Base-by-base conservation (phyloP, 371 early-diverging fungal genomes). In the Actinomortierella wolfii region DNA sequence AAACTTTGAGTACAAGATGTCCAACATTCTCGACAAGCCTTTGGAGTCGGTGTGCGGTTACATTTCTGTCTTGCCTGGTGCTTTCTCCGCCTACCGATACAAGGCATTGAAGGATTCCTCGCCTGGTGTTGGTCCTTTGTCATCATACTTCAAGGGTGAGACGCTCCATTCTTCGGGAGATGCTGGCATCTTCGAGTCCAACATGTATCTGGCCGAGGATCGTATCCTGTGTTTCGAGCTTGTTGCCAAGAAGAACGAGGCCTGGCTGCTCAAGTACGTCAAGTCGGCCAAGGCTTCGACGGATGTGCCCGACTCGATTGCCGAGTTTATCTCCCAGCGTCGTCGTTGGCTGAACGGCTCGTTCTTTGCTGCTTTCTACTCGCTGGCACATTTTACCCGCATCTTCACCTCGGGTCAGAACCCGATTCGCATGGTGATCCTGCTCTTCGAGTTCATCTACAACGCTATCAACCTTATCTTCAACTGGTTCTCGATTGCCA, bases 1-100 rank as follows among this genome's bases (percentile, higher is more conserved):
- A 74, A 95, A 97, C 78, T 97, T 97, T 81, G 97, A 92, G 78
- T 97, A 96, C 84, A 96, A 96, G 74, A 95, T 97, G 89, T 91
- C 92, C 63, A 97, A 97, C 75, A 97, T 97, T 71, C 82, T 97
- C 15, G 98, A 97, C 81, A 97, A 97, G 79, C 97, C 97, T 1
- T 81, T 97, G 17, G 98, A 97, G 79, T 93, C 94, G 6, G 91
- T 94, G 18, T 95, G 95, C 83, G 98, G 98, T n/a, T 96, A 94
- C 76, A 97, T 97, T 73, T 92, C 94, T 1, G 98, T 97, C 54
- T 83, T 96, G 40, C 96, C 96, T 13, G 97, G 97, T 59, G 97
- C 97, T n/a, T 97, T 97, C 78, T 94, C 94, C 0, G 98, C 98
- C 13, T 97, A 97, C 79, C 88, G 98, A 24, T 97, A 89, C 75